Conservation (phyloP, 192 early-diverging fungal genomes). For the Backusella tuberculispora region DNA sequence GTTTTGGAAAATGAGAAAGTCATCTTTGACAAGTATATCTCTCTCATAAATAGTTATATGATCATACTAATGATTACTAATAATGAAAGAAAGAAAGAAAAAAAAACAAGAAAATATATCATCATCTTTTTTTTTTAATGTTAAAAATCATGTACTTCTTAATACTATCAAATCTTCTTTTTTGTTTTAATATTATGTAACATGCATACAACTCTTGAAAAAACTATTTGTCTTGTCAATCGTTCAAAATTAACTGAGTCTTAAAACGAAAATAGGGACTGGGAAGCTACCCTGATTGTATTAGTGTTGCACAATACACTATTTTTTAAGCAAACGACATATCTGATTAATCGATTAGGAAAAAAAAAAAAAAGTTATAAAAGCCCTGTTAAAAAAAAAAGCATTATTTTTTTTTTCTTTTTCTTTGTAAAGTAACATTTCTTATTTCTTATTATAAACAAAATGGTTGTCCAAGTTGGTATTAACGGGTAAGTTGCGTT, state of each 20-base stretch:
- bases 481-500: conserved; percentile 26
- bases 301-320: neutral
- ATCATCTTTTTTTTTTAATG: too few species aligned
- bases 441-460: conserved; percentile 6
- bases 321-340: neutral
- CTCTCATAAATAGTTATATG: neutral
- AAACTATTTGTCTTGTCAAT: neutral
- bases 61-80: too few species aligned
- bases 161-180: too few species aligned
- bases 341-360: conserved; percentile 9
- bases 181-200: too few species aligned
- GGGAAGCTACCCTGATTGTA: neutral
- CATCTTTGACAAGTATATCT: neutral
- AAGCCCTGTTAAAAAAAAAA: neutral
- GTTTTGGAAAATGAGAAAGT: neutral
- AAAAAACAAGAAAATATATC: too few species aligned
- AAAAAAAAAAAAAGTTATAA: neutral
- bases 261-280: neutral
- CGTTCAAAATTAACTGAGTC: neutral
- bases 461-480: conserved; percentile 22
- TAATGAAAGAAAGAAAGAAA: too few species aligned
- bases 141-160: too few species aligned
- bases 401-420: neutral
- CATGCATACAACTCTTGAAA: too few species aligned
- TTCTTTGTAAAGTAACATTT: neutral